Evolutionary conservation across 192 early-diverging fungal species (phyloP), one percentile per base, ranked within the genome.

Genomic region (Umbelopsis sp.): DNA sequence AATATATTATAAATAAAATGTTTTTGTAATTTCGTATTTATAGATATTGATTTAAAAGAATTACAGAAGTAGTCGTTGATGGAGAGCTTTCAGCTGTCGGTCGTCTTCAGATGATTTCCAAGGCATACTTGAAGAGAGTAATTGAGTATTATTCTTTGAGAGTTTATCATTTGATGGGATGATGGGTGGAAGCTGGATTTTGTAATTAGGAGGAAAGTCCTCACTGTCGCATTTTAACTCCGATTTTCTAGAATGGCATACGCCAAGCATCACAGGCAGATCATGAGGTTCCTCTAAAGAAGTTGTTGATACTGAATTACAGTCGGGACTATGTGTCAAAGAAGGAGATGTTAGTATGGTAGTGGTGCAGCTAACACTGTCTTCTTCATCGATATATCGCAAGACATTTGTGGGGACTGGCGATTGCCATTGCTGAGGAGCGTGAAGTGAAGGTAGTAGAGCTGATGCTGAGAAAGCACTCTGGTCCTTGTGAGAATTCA

Each of bases 281-380:
- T 62, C 56, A 8, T 36, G 56, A 20, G 26, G 31, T n/a, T 62
- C 56, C 34, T 62, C 56, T 20, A 34, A 4, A 4, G 56, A 62
- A 34, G 56, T 62, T 4, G 56, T 62, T 62, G 56, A 62, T 12
- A 62, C 56, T 8, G 56, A 62, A 17, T 62, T 62, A 20, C 56
- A 62, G 11, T 62, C 56, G 20, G 56, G 56, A 14, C 56, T 62
- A 26, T 62, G 17, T 1, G 26, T 32, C 12, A 62, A 20, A 16
- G 56, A 62, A 20, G 56, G 56, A 0, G 56, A n/a, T 6, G 56
- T 62, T 11, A 26, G 16, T 62, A 62, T 62, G 20, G 29, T 62
- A 10, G 17, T 62, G 31, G 14, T 26, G 5, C 29, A 62, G 26
- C 29, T 62, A 20, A 20, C 16, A 14, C n/a, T 29, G 14, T 62